phyloP scores from a whole-genome alignment of 257 asterid species.

The Galeopsis tetrahit region DNA sequence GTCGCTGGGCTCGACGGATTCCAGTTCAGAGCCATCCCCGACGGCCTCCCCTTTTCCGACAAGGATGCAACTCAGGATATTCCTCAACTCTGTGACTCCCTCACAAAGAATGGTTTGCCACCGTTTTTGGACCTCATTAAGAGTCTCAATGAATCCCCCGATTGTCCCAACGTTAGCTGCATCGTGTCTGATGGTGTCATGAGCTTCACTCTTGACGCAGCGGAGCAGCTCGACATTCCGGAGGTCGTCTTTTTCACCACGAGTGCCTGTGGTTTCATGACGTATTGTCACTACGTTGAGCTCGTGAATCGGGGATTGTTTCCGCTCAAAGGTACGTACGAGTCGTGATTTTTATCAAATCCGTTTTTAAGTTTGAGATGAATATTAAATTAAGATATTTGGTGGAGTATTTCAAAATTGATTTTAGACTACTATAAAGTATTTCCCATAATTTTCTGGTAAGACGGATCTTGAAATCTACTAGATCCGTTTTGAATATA shows the following conservation, averaged over 20 bases:
- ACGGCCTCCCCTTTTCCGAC: conserved; percentile 66
- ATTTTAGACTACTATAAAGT: no score
- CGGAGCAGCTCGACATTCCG: conserved; percentile 60
- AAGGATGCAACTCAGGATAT: conserved; percentile 69
- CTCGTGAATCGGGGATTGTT: conserved; percentile 54
- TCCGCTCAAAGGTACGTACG: conserved; percentile 55
- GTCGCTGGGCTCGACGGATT: conserved; percentile 52
- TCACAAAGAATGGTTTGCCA: conserved; percentile 36
- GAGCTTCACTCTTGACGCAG: conserved; percentile 72
- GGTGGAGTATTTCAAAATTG: no score
- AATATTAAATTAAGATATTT: no score
- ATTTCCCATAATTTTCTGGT: no score
- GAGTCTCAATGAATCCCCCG: conserved; percentile 46
- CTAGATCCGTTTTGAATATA: no score
- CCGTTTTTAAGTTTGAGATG: no score
- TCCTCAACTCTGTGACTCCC: conserved; percentile 54
- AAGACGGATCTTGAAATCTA: no score
- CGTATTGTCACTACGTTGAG: conserved; percentile 46
- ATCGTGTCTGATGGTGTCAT: conserved; percentile 70
- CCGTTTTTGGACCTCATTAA: conserved; percentile 56
- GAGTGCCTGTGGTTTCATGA: conserved; percentile 69
- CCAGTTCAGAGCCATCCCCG: conserved; percentile 62
- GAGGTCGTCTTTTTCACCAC: conserved; percentile 65
- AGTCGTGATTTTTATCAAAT: no score
- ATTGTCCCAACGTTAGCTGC: conserved; percentile 56